A percentile compares a stretch with the other conserved stretches of the same genome.
These are phyloP conservation scores for Pseudozyma sp. DNA, from an alignment of 1,284 basidiomycete genomes.

Conservation along the genomic window DNA sequence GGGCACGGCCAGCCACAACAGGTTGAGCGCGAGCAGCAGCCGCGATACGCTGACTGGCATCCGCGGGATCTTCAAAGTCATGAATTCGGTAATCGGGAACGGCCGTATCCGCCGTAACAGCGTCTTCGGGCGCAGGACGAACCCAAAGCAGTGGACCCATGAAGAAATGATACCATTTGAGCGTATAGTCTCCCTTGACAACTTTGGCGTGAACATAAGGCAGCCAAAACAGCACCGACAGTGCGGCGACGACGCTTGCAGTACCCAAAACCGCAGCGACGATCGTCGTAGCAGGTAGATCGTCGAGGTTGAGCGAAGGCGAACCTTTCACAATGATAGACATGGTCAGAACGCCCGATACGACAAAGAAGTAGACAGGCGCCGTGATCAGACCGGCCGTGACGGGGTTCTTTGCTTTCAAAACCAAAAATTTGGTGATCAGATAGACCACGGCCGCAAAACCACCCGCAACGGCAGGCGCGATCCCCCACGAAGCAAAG, in stretches of 20 bases:
- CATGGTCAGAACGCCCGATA: slow-evolving; percentile 31
- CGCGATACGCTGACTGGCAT: neutral
- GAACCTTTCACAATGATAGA: slow-evolving; percentile 54
- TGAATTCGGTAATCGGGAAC: slow-evolving; percentile 43
- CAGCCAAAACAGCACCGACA: slow-evolving; percentile 48
- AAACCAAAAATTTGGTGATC: slow-evolving; percentile 46
- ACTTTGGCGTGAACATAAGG: slow-evolving; percentile 50
- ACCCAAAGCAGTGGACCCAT: slow-evolving; percentile 48
- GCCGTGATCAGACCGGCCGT: slow-evolving; percentile 28
- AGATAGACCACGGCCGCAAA: slow-evolving; percentile 43
- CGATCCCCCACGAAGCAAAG: slow-evolving; percentile 51
- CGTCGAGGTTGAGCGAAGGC: slow-evolving; percentile 44
- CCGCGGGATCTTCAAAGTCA: slow-evolving; percentile 23
- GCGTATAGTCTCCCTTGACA: slow-evolving; percentile 41
- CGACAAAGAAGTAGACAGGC: slow-evolving; percentile 48
- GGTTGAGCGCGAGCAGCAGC: slow-evolving; percentile 24
- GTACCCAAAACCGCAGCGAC: slow-evolving; percentile 40
- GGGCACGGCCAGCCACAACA: slow-evolving; percentile 20
- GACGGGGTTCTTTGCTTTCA: slow-evolving; percentile 37
- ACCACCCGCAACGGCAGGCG: slow-evolving; percentile 39
- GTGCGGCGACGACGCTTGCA: slow-evolving; percentile 20
- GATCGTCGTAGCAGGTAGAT: slow-evolving; percentile 29
- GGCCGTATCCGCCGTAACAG: slow-evolving; percentile 34
- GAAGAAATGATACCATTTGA: slow-evolving; percentile 52
- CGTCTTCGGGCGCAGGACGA: slow-evolving; percentile 29